Base-by-base conservation (phyloP, 768 basidiomycete species). In the Naganishia kalamii region DNA sequence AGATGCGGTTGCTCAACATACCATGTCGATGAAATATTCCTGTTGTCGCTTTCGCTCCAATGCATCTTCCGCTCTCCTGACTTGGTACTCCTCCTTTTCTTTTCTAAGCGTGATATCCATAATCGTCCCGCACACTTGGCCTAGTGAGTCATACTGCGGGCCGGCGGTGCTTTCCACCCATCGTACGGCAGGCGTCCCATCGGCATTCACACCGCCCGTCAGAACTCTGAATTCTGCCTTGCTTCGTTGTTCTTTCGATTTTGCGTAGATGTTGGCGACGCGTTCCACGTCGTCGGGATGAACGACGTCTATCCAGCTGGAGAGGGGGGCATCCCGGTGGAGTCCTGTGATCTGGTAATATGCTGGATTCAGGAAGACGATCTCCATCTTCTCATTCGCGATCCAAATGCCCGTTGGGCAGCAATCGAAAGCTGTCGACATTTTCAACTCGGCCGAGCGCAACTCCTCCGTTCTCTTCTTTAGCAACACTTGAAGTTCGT, bases 401-500 rank as follows among this genome's bases (percentile, higher is more conserved):
- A 67, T 60, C 60, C 60, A 67, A n/a, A 61, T 61, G 13, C 66
- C 66, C 3, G 49, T 61, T 8, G 66, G 66, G 21, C 48, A 61
- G 27, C 52, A 47, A 17, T 54, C 66, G 47, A 67, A 54, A n/a
- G 66, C 66, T 19, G 51, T 54, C 23, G 52, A 52, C 44, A 67
- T 52, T 17, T 41, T 46, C 23, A 62, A 48, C 27, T 67, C 66
- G 8, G 59, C 41, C 1, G 41, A 43, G 2, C 51, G 40, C 13
- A 70, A 48, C 51, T 70, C 69, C 17, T 61, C 46, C 7, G 69
- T 68, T 29, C 59, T 63, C 23, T 67, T 63, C 23, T 50, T 51
- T 12, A 70, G 66, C 30, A 67, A 21, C 1, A 60, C 41, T 46
- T 70, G 54, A 4, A 68, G 63, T 46, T 70, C 65, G n/a, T 60